These are phyloP conservation scores for Ceriops zippeliana DNA, from an alignment of 345 rosid genomes.

Conservation along the genomic window DNA sequence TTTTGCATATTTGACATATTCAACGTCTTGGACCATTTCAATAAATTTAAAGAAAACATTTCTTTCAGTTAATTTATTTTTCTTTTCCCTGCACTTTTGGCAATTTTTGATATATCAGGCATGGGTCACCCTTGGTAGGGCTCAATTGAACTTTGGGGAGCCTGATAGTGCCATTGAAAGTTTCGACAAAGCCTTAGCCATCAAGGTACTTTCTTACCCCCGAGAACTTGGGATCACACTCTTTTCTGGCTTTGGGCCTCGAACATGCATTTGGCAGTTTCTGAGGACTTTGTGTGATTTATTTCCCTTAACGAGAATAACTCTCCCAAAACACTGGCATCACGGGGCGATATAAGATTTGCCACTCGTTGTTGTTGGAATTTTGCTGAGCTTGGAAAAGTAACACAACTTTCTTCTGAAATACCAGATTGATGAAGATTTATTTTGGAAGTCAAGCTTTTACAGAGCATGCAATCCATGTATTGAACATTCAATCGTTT, in stretches of 20 bases:
- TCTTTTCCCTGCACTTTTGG: not conserved
- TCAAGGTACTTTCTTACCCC: slow-evolving; percentile 42
- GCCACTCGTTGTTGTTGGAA: not conserved
- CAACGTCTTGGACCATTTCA: not conserved
- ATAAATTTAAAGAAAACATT: not conserved
- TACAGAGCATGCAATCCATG: no score
- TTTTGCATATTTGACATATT: no score
- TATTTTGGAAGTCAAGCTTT: no score
- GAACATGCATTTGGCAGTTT: no score
- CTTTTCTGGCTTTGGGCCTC: not conserved
- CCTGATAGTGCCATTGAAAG: slow-evolving; percentile 75
- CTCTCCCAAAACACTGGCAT: not conserved
- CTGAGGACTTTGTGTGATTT: not conserved
- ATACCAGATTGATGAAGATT: no score
- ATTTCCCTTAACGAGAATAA: not conserved
- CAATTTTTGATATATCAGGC: slow-evolving; percentile 44
- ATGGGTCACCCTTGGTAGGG: slow-evolving; percentile 91
- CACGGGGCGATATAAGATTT: not conserved
- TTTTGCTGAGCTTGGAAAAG: no score
- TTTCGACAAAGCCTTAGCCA: slow-evolving; percentile 61
- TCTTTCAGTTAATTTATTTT: not conserved
- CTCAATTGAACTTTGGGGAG: slow-evolving; percentile 92
- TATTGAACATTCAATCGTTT: not conserved
- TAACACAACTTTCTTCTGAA: not conserved
- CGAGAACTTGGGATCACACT: not conserved